A percentile compares a stretch with the other conserved stretches of the same genome.
These are phyloP conservation scores for Coriaria nepalensis DNA, from an alignment of 306 rosid species.

Conservation along the genomic window DNA sequence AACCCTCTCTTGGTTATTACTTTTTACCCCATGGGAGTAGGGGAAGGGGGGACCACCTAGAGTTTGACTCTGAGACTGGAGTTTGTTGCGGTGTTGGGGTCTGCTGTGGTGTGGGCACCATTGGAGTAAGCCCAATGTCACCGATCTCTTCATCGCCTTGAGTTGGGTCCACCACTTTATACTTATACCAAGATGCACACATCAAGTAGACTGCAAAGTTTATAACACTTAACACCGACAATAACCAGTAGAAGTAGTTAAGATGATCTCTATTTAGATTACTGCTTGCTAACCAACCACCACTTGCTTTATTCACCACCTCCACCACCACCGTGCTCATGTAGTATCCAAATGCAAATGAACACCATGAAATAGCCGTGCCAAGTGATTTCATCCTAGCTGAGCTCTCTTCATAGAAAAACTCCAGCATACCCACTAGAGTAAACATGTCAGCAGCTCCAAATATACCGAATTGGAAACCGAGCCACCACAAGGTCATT, in stretches of 20 bases:
- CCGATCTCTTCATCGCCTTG: too few relatives aligned
- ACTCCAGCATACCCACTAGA: constrained; percentile 59
- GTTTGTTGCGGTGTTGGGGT: too few relatives aligned
- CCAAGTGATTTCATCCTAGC: constrained; percentile 63
- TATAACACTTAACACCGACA: constrained; percentile 55
- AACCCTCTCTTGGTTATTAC: too few relatives aligned
- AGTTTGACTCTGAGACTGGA: too few relatives aligned
- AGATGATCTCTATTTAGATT: constrained; percentile 44
- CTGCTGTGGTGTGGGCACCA: too few relatives aligned
- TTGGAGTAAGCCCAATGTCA: too few relatives aligned
- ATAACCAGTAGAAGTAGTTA: constrained; percentile 61
- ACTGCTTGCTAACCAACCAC: constrained; percentile 56
- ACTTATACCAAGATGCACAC: constrained; percentile 60
- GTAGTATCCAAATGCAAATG: constrained; percentile 57
- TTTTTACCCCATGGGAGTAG: too few relatives aligned
- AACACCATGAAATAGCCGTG: constrained; percentile 58
- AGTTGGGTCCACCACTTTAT: constrained; percentile 33
- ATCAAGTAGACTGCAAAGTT: constrained; percentile 54
- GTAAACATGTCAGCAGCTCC: constrained; percentile 93
- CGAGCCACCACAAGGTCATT: constrained; percentile 61
- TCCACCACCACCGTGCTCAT: constrained; percentile 51
- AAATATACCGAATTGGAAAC: constrained; percentile 62
- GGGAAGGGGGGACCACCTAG: too few relatives aligned
- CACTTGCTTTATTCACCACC: constrained; percentile 46
- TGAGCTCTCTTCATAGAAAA: constrained; percentile 70